Conservation (phyloP, 2,329 filamentous ascomycete species). For the Fusarium sp. region DNA sequence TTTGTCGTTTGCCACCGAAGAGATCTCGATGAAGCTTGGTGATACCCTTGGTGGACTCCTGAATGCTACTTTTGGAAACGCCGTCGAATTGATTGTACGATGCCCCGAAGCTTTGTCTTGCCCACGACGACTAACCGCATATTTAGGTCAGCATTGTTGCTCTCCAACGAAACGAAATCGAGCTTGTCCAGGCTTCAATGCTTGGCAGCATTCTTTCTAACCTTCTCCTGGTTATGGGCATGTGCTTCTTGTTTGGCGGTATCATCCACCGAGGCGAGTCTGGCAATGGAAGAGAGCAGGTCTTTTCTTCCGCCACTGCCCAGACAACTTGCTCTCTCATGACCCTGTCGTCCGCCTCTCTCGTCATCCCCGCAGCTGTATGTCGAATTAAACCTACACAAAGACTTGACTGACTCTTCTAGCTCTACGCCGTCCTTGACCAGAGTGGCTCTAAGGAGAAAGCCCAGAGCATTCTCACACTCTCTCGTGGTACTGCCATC, state of each 20-base stretch:
- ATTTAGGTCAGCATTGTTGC: conserved; percentile 90
- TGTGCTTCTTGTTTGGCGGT: conserved; percentile 83
- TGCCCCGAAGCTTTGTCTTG: not conserved
- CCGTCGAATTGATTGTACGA: conserved; percentile 81
- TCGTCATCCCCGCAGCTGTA: conserved; percentile 82
- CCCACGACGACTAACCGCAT: conserved; percentile 21
- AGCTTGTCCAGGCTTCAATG: conserved; percentile 98
- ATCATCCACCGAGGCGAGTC: conserved; percentile 70
- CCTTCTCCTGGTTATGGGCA: conserved; percentile 86
- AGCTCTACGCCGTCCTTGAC: conserved; percentile 76
- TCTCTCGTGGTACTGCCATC: conserved; percentile 82
- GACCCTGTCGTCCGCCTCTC: conserved; percentile 80
- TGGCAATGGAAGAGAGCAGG: conserved; percentile 74
- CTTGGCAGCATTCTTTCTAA: conserved; percentile 96
- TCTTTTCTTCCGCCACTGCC: conserved; percentile 81
- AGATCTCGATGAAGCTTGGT: conserved; percentile 78
- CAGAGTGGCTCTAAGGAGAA: conserved; percentile 58
- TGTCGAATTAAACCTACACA: conserved; percentile 32
- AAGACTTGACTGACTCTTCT: conserved; percentile 32
- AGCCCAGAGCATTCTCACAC: conserved; percentile 71
- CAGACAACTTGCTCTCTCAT: conserved; percentile 82
- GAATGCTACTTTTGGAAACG: conserved; percentile 84
- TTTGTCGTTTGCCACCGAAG: conserved; percentile 82
- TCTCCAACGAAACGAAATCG: conserved; percentile 85
- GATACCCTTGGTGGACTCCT: conserved; percentile 80